phyloP scores from a whole-genome alignment of 2,329 filamentous ascomycete species.

The Ascochyta koolunga region DNA sequence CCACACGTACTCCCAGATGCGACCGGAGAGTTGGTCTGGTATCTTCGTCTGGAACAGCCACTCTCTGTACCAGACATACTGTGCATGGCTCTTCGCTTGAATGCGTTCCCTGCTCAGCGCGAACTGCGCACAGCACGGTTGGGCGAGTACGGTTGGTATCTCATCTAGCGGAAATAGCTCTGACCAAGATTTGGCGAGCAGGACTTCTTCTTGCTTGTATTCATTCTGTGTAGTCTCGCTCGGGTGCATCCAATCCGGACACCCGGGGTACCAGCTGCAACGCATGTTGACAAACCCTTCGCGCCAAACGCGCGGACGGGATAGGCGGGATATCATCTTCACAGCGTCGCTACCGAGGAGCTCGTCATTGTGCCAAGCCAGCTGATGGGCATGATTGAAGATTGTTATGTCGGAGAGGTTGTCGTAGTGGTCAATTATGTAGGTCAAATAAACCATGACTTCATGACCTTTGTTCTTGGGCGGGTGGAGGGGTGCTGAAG shows the following conservation, averaged over 20 bases:
- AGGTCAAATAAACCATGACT: slow-evolving; percentile 66
- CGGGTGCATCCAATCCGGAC: slow-evolving; percentile 61
- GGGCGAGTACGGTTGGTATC: slow-evolving; percentile 59
- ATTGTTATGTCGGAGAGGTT: slow-evolving; percentile 63
- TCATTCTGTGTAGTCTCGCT: slow-evolving; percentile 47
- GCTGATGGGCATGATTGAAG: slow-evolving; percentile 67
- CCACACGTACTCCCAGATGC: slow-evolving; percentile 70
- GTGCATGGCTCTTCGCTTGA: slow-evolving; percentile 57
- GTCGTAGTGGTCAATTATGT: slow-evolving; percentile 68
- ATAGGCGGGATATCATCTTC: slow-evolving; percentile 54
- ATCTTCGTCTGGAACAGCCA: slow-evolving; percentile 66
- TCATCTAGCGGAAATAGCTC: slow-evolving; percentile 56
- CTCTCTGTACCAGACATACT: slow-evolving; percentile 64
- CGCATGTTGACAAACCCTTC: slow-evolving; percentile 63
- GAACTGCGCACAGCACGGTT: slow-evolving; percentile 70
- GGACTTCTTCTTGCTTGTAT: slow-evolving; percentile 52
- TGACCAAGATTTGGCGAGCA: slow-evolving; percentile 54
- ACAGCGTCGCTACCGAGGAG: slow-evolving; percentile 52
- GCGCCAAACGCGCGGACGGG: slow-evolving; percentile 53
- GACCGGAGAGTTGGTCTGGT: slow-evolving; percentile 61
- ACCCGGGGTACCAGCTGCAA: slow-evolving; percentile 61
- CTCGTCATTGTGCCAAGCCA: slow-evolving; percentile 65
- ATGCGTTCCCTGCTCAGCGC: slow-evolving; percentile 65
- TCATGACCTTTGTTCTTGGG: slow-evolving; percentile 67
- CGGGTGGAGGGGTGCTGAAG: slow-evolving; percentile 54